Evolutionary conservation across 257 asterid genomes (phyloP), one percentile per base, ranked within the genome.

Genomic region (Dorcoceras hygrometricum): DNA sequence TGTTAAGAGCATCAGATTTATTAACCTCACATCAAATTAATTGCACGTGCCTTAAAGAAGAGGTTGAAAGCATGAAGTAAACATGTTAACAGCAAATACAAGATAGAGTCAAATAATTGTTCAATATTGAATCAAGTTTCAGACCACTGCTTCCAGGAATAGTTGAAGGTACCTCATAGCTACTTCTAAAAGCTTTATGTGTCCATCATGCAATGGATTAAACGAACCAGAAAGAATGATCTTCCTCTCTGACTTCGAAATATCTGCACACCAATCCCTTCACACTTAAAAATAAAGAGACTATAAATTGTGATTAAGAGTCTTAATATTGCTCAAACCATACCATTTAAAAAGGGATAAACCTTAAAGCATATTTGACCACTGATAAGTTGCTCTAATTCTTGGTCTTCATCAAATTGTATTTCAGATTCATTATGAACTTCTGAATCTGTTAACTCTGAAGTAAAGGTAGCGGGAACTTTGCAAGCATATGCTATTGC

Each of bases 191-290:
- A 93, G 99, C 80, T 86, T 88, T 71, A 85, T 74, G 84, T 93
- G 97, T 60, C 99, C 99, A 54, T 85, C 95, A 65, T 93, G 99
- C 83, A 93, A 75, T 48, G 99, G 99, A 84, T 93, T 88, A 80
- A 86, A 93, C 5, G 99, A 90, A 70, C 97, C 97, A 8, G 97
- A 76, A 59, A 93, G 86, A 69, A 93, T 88, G 74, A 93, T 82
- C 77, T 86, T 93, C 83, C 96, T 81, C 70, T 81, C 86, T 34
- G 77, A 76, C 68, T 73, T 75, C 5, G 77, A 72, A 43, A 67
- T 69, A 71, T 79, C 99, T 90, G 84, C 90, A 89, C 80, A 87
- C 77, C 63, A 70, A 67, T 67, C 62, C 78, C 73, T 77, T 73
- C 78, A 62, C 72, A 67, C 61, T 71, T 50, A 83, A 66, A 48